Evolutionary conservation across 805 yeast species (phyloP).

Genomic region (Candida adriatica): DNA sequence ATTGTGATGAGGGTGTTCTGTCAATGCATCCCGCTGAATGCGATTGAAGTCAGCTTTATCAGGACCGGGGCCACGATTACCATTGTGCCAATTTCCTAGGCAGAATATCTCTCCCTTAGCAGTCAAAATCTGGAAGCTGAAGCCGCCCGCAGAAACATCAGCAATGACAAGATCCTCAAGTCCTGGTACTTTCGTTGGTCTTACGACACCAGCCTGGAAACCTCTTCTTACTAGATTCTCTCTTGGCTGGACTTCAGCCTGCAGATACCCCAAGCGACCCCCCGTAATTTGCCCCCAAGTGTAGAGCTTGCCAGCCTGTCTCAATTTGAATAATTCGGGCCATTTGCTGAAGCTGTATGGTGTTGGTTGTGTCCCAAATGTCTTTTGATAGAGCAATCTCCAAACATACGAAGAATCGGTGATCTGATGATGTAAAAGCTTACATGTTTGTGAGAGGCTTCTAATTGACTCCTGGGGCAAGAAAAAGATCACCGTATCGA

Average conservation of each 20-base stretch:
- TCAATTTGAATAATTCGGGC: conserved; percentile 38
- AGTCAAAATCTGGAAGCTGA: conserved; percentile 51
- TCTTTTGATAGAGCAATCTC: conserved; percentile 36
- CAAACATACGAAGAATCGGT: conserved; percentile 36
- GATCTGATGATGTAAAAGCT: conserved; percentile 28
- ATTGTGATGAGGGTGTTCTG: background rate
- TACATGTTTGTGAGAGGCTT: conserved; percentile 33
- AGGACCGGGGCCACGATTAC: conserved; percentile 35
- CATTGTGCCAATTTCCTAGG: conserved; percentile 44
- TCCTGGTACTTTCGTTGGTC: conserved; percentile 32
- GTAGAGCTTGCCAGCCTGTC: conserved; percentile 34
- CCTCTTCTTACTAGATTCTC: conserved; percentile 17
- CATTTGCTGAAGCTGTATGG: conserved; percentile 39
- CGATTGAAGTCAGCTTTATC: conserved; percentile 27
- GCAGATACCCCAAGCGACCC: conserved; percentile 41
- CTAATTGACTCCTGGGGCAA: conserved; percentile 30
- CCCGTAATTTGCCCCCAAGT: conserved; percentile 44
- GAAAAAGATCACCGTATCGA: conserved; percentile 27
- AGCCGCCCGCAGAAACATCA: conserved; percentile 60
- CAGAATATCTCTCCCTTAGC: conserved; percentile 47
- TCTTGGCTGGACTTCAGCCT: conserved; percentile 19
- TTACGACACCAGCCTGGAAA: conserved; percentile 26
- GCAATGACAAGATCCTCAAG: conserved; percentile 30
- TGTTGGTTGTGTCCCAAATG: conserved; percentile 38
- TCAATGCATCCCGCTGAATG: background rate